Percentiles rank a stretch among this genome's conserved stretches.
Conservation (phyloP, 345 rosid genomes). For the Hibiscus syriacus region DNA sequence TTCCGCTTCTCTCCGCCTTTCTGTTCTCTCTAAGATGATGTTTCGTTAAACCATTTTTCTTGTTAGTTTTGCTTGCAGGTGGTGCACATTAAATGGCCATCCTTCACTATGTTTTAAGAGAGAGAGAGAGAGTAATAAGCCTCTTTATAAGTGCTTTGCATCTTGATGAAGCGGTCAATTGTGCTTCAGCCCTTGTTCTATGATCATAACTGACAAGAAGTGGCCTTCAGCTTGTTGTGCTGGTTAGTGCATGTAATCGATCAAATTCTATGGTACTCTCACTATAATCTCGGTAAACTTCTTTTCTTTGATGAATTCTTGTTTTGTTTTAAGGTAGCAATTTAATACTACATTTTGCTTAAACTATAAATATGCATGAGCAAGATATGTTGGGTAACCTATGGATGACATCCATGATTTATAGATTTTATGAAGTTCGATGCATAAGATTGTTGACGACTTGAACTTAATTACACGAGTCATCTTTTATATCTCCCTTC, state of each 20-base stretch:
- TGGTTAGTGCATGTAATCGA: slow-evolving; percentile 64
- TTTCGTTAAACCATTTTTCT: neutral
- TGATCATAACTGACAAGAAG: slow-evolving; percentile 58
- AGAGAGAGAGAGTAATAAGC: slow-evolving; percentile 58
- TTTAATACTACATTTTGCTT: neutral
- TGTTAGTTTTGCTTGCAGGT: slow-evolving; percentile 36
- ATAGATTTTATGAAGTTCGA: neutral
- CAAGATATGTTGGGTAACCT: neutral
- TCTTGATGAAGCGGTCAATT: slow-evolving; percentile 52
- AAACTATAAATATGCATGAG: neutral
- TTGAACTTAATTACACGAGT: neutral
- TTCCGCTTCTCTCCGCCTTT: neutral
- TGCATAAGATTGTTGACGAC: neutral
- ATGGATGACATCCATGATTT: neutral
- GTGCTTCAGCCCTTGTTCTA: slow-evolving; percentile 68
- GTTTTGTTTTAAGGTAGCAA: neutral
- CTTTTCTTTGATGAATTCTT: neutral
- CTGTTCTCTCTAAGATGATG: neutral
- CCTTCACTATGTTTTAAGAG: slow-evolving; percentile 67
- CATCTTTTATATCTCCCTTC: neutral
- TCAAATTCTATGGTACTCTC: slow-evolving; percentile 18
- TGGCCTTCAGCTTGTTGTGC: slow-evolving; percentile 61
- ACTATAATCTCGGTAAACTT: slow-evolving; percentile 7
- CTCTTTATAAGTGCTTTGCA: slow-evolving; percentile 75
- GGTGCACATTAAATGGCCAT: slow-evolving; percentile 69